phyloP scores from a whole-genome alignment of 106 monocot genomes.

The Narthecium ossifragum region DNA sequence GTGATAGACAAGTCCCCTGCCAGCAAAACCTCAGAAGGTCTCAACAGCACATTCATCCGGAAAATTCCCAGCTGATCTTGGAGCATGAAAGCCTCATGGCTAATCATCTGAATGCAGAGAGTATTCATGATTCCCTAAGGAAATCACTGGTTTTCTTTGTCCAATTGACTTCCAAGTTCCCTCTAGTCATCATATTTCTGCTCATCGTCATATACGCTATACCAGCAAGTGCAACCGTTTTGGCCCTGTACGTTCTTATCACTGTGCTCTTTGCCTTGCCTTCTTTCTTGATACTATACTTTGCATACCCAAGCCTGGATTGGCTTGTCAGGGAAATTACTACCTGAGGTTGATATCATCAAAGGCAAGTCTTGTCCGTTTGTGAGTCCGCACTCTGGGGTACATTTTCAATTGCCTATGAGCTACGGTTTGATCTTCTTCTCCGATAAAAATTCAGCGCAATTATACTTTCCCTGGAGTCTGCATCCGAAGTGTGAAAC shows the following conservation, averaged over 20 bases:
- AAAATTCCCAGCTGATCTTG: not conserved
- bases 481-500: too few species aligned
- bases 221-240: conserved; percentile 39
- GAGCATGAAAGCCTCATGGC: not conserved
- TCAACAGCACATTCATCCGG: conserved; percentile 3
- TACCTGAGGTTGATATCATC: conserved; percentile 3
- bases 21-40: conserved; percentile 10
- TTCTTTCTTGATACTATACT: conserved; percentile 26
- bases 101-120: conserved; percentile 22
- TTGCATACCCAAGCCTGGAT: conserved; percentile 30
- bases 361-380: too few species aligned
- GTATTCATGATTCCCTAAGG: conserved; percentile 28
- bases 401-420: too few species aligned
- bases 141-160: conserved; percentile 32
- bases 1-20: not conserved
- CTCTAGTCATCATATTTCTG: conserved; percentile 39
- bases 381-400: too few species aligned
- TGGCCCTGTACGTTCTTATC: conserved; percentile 34
- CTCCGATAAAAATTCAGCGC: too few species aligned
- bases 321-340: conserved; percentile 31
- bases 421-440: too few species aligned
- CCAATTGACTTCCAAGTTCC: conserved; percentile 42
- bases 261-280: conserved; percentile 41
- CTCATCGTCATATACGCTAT: conserved; percentile 40
- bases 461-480: too few species aligned